Conservation (phyloP, 176 grass and related monocot genomes). For the Chloris gayana region DNA sequence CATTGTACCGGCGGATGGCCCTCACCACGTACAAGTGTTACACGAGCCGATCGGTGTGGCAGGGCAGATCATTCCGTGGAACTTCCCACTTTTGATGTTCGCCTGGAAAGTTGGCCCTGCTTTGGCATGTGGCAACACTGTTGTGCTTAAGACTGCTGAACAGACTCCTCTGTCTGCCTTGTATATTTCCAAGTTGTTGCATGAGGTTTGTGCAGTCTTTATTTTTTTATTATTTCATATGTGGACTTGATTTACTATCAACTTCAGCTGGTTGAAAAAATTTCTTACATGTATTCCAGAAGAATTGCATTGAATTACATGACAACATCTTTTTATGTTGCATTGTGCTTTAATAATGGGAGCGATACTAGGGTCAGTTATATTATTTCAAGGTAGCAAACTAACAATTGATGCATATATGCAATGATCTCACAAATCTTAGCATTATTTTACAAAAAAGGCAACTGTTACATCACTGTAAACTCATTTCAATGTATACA, state of each 20-base stretch:
- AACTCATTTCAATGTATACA: no score
- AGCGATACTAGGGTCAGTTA: not conserved
- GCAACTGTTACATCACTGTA: no score
- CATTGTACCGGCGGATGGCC: slow-evolving; percentile 85
- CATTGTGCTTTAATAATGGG: not conserved
- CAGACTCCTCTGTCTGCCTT: slow-evolving; percentile 94
- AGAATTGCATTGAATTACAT: not conserved
- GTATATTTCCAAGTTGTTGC: slow-evolving; percentile 64
- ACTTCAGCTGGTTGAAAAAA: not conserved
- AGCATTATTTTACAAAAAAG: no score
- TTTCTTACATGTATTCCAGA: not conserved
- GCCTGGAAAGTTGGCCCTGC: slow-evolving; percentile 97
- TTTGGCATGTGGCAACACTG: slow-evolving; percentile 81
- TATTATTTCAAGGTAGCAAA: not conserved
- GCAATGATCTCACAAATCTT: not conserved
- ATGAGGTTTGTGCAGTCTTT: slow-evolving; percentile 62
- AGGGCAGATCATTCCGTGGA: slow-evolving; percentile 97
- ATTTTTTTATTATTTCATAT: not conserved
- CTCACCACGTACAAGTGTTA: slow-evolving; percentile 88
- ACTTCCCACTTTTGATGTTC: slow-evolving; percentile 94
- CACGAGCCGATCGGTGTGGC: slow-evolving; percentile 84
- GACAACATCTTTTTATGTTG: not conserved
- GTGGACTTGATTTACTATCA: not conserved
- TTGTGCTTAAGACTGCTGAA: slow-evolving; percentile 92
- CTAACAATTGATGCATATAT: not conserved